Base-by-base conservation (phyloP, 2,329 filamentous ascomycete species). In the Botrytis elliptica region DNA sequence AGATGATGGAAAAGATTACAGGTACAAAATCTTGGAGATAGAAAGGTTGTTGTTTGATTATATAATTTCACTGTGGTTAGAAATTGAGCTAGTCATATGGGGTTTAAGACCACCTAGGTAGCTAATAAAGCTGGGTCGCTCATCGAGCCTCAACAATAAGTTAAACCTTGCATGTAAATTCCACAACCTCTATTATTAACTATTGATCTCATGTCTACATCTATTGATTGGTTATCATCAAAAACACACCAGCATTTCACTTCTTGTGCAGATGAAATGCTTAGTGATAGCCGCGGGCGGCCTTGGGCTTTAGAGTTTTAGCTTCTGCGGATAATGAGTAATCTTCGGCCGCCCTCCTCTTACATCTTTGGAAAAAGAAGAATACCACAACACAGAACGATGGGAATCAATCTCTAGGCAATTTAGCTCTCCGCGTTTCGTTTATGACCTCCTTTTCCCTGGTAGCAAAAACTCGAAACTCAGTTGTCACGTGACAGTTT, bases 401-500 rank as follows among this genome's bases (percentile, higher is more conserved):
- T 36, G 6, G 33, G 9, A 8, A 49, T 49, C 20, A 49, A 29
- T 3, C 20, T 18, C 22, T 14, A 14, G 33, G 9, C 2, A 67
- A 40, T 29, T 20, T 40, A 10, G 3, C 22, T 40, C 38, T 55
- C 38, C 25, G 9, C 29, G 20, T 22, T 67, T 36, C 38, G 5
- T 22, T 55, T n/a, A 22, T 36, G n/a, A 8, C 46, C 36, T 52
- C 38, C 38, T 9, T 18, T 52, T 68, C n/a, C 5, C 25, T 4
- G 14, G 2, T 8, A 20, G 16, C 1, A 10, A 65, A n/a, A 33
- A 7, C n/a, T n/a, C 25, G 9, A 14, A 14, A 14, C 1, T 2
- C 0, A 1, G 0, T 0, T 0, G 22, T 40, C 69, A 71, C 57
- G 59, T 52, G 55, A 20, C 4, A 10, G 0, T 1, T 10, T 5